These are phyloP conservation scores for Phialocephala sp. DNA, from an alignment of 2,329 filamentous ascomycete genomes.

Conservation along the genomic window DNA sequence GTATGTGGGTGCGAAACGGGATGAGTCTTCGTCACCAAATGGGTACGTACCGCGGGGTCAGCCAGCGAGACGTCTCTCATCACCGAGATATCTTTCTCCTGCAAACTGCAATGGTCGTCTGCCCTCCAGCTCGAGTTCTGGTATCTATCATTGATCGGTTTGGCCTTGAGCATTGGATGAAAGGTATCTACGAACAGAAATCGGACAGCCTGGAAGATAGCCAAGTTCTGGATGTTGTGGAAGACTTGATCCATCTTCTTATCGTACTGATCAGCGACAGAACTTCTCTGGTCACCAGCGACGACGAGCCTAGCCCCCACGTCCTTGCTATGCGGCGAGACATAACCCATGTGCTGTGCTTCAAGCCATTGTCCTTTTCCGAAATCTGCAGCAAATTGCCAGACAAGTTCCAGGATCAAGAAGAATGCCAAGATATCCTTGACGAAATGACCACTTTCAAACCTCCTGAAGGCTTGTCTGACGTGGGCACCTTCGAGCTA, in stretches of 20 bases:
- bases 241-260: constrained; percentile 93
- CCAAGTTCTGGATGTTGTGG: constrained; percentile 90
- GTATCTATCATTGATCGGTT: constrained; percentile 92
- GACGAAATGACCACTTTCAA: constrained; percentile 90
- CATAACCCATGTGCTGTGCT: constrained; percentile 91
- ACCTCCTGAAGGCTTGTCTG: constrained; percentile 86
- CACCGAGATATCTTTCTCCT: constrained; percentile 94
- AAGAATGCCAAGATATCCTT: constrained; percentile 84
- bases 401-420: constrained; percentile 87
- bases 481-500: constrained; percentile 92
- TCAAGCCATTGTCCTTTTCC: constrained; percentile 94
- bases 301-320: constrained; percentile 69
- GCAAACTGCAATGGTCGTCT: constrained; percentile 88
- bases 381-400: constrained; percentile 86
- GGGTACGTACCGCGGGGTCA: constrained; percentile 87
- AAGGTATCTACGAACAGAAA: constrained; percentile 76
- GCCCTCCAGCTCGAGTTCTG: constrained; percentile 81
- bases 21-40: constrained; percentile 96
- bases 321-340: constrained; percentile 81
- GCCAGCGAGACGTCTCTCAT: constrained; percentile 88
- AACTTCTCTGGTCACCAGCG: constrained; percentile 73
- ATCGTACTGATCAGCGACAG: constrained; percentile 91
- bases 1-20: constrained; percentile 98
- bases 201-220: constrained; percentile 79
- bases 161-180: constrained; percentile 86